Base-by-base conservation (phyloP, 139 green algal species). In the Desmodesmus armatus region DNA sequence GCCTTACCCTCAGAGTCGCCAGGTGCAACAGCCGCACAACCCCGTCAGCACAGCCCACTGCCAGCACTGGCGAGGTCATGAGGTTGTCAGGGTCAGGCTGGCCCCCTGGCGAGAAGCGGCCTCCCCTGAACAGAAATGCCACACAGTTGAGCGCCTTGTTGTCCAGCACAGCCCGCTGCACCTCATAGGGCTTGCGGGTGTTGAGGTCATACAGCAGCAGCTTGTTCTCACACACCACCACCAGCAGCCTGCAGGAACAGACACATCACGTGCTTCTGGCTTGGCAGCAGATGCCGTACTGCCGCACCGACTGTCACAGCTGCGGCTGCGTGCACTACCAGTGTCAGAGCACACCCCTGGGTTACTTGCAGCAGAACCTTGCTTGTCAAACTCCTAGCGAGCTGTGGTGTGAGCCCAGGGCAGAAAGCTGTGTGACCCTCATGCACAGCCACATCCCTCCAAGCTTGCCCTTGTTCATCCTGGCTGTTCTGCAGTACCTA, bases 11-110 rank as follows among this genome's bases (percentile, higher is more conserved):
- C 33, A 87, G 47, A 1, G 83, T 89, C 23, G 83, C 80, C 17
- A 90, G 80, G 78, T 90, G 86, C 63, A 93, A 15, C 29, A 91
- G 65, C n/a, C 88, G 85, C 51, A 93, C 88, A 31, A 81, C 67
- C 19, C 90, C 90, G 44, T 94, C 90, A 9, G 90, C 69, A 79
- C 87, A 91, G 21, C 90, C 90, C n/a, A 94, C 35, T 2, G 87
- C 88, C 47, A 94, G 53, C 72, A 90, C 74, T 5, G 90, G 90
- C 55, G 74, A 89, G 1, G 84, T 71, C 88, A 91, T 87, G 23
- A 91, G 40, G 43, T 27, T 82, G 85, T 85, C n/a, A n/a, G 84
- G 41, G 13, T 81, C 49, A 43, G 77, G 75, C 29, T 65, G 29
- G 33, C 83, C 80, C 21, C 70, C 47, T 23, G 77, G 49, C 41